Conservation (phyloP, 2,329 filamentous ascomycete species). For the Botryotinia calthae region DNA sequence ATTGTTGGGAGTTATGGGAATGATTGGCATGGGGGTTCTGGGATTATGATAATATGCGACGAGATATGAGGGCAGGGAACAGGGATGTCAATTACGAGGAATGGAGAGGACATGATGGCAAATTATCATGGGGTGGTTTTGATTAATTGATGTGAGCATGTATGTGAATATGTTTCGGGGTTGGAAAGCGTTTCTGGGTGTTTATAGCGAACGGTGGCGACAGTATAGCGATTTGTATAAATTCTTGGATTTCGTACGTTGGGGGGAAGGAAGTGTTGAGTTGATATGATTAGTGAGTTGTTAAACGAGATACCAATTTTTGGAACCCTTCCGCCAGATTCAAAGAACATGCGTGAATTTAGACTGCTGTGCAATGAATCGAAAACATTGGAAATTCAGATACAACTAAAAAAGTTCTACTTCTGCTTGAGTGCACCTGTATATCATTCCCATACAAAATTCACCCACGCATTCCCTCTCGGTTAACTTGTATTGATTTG, state of each 20-base stretch:
- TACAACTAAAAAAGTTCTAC: rapidly evolving
- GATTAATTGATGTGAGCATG: neutral
- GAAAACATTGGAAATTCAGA: neutral
- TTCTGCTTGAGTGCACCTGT: neutral
- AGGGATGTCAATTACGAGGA: neutral
- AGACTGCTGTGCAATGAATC: neutral
- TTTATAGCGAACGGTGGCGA: neutral
- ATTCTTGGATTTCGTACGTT: neutral
- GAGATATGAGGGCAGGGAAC: neutral
- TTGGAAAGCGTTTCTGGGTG: neutral
- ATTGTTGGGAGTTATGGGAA: neutral
- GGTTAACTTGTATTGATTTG: neutral
- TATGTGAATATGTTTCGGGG: too few species aligned
- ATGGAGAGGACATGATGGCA: neutral
- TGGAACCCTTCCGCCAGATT: neutral
- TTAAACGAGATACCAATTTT: neutral
- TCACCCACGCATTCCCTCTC: neutral
- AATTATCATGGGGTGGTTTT: neutral
- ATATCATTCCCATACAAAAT: neutral
- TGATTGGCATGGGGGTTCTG: neutral
- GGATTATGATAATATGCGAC: neutral
- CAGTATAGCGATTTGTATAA: neutral
- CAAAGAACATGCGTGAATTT: neutral
- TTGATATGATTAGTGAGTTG: neutral
- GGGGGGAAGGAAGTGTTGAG: neutral